Base-by-base conservation (phyloP, 163 green algal species). In the Chlamydomonas reinhardtii region DNA sequence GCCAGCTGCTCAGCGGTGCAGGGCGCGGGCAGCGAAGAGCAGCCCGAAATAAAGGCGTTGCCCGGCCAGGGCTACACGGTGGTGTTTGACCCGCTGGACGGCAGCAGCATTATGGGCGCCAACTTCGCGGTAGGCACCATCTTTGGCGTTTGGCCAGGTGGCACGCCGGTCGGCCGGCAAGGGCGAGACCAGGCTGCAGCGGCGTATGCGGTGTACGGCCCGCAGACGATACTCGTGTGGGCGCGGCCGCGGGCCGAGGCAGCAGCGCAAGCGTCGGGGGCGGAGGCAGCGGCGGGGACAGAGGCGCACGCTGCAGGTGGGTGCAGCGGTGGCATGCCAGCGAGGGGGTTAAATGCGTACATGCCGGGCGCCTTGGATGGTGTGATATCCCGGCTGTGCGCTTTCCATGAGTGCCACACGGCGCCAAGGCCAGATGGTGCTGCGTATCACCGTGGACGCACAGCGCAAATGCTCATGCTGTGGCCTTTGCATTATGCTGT, bases 131-230 rank as follows among this genome's bases (percentile, higher is more conserved):
- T 98, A 56, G 94, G 94, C 79, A 97, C 93, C 84, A 98, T 99
- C 89, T 98, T 99, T 84, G 97, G 96, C 72, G 91, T 99, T 11
- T 99, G 96, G 95, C 95, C 93, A 9, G 96, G 96, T 20, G 90
- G 94, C 76, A 93, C 92, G 34, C 91, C 98, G 2, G 91, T 93
- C 16, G 95, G 95, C 34, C 93, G 95, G 43, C 97, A 89, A 9
- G 96, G 96, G 62, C 90, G 95, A 31, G 89, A 97, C 19, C 91
- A 95, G 69, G 48, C 71, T 27, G 95, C 95, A 5, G 95, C 96
- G 14, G 92, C 74, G 0, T 98, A 98, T 86, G 94, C 92, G 0
- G 91, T 98, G 0, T 96, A 96, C 80, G 95, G 95, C 1, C 94
- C 95, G 0, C 92, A 93, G 24, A 98, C 95, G 5, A 56, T 96